These are phyloP conservation scores for Pichia pseudocactophila DNA, from an alignment of 805 yeast species.

Conservation along the genomic window DNA sequence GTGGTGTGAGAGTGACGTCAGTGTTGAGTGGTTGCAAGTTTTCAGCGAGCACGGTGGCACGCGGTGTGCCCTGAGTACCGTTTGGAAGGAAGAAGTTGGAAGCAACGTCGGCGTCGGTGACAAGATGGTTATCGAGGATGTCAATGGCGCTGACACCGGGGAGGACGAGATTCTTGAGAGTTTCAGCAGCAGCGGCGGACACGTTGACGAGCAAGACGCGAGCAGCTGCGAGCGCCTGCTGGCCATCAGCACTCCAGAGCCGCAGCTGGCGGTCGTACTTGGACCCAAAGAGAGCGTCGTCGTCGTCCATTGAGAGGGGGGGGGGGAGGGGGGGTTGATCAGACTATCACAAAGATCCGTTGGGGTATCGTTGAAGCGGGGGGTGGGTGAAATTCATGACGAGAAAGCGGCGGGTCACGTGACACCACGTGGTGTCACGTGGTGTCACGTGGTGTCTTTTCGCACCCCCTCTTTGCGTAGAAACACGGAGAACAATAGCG, in stretches of 20 bases:
- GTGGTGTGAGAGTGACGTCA: constrained; percentile 38
- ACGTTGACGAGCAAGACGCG: constrained; percentile 56
- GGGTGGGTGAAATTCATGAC: no score
- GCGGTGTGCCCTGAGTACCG: constrained; percentile 32
- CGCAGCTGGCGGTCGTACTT: constrained; percentile 84
- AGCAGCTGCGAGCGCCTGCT: constrained; percentile 44
- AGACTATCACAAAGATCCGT: no score
- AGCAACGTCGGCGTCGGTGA: constrained; percentile 36
- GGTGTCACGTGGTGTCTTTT: no score
- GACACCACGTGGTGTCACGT: no score
- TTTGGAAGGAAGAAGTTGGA: constrained; percentile 54
- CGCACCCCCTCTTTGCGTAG: not conserved
- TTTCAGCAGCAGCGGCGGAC: constrained; percentile 53
- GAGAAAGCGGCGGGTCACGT: not conserved
- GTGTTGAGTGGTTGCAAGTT: constrained; percentile 50
- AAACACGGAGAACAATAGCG: not conserved
- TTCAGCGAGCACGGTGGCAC: constrained; percentile 25
- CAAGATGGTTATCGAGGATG: constrained; percentile 40
- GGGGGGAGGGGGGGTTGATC: no score
- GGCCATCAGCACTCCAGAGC: constrained; percentile 80
- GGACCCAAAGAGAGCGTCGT: constrained; percentile 30
- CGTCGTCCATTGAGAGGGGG: constrained; percentile 3
- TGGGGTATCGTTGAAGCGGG: no score
- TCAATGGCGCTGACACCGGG: constrained; percentile 61
- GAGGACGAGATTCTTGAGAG: constrained; percentile 66